Conservation (phyloP, 2,329 filamentous ascomycete species). For the Plectosphaerella cucumerina region DNA sequence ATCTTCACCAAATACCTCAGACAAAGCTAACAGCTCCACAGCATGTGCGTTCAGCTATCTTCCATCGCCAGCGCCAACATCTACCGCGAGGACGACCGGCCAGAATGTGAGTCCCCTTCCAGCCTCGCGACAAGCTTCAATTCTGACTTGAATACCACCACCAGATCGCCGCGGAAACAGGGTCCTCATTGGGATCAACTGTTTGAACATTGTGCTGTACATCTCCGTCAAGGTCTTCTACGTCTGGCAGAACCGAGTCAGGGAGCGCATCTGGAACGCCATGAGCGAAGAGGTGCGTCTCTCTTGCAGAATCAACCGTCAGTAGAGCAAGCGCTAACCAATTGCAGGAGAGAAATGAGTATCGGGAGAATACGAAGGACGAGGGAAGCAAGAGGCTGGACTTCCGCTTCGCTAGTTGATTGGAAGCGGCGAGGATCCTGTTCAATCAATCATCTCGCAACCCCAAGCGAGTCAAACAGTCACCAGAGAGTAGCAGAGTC, state of each 20-base stretch:
- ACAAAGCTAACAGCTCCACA: background rate
- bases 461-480: too few species aligned
- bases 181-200: slow-evolving; percentile 41
- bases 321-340: background rate
- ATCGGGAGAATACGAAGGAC: slow-evolving; percentile 32
- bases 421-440: too few species aligned
- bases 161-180: slow-evolving; percentile 39
- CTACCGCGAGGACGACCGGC: slow-evolving; percentile 33
- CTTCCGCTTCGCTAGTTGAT: slow-evolving; percentile 29
- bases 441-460: too few species aligned
- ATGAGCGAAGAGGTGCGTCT: slow-evolving; percentile 37
- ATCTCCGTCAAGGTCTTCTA: slow-evolving; percentile 49
- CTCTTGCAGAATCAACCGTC: slow-evolving; percentile 19
- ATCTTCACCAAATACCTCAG: background rate
- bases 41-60: slow-evolving; percentile 5
- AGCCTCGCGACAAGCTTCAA: accelerated
- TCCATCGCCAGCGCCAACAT: slow-evolving; percentile 31
- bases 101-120: slow-evolving; percentile 10
- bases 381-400: slow-evolving; percentile 40
- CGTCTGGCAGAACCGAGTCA: slow-evolving; percentile 38
- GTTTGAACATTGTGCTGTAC: slow-evolving; percentile 45
- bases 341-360: slow-evolving; percentile 19
- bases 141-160: accelerated
- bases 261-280: slow-evolving; percentile 39
- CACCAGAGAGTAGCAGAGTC: too few species aligned